Evolutionary conservation across 441 rosid species (phyloP), one percentile per base, ranked within the genome.

Genomic region (Eutrema salsugineum): DNA sequence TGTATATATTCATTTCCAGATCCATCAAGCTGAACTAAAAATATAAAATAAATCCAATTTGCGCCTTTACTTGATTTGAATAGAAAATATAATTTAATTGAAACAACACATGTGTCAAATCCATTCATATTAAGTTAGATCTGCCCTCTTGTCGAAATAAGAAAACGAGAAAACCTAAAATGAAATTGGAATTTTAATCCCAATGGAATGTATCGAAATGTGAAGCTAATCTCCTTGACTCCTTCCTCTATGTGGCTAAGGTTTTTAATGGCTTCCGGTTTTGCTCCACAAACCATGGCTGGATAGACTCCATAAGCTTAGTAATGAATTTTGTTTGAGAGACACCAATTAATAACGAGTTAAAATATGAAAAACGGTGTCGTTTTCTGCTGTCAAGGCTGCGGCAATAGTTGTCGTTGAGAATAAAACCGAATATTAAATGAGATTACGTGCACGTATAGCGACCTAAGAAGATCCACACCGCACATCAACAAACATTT

Each of bases 381-480:
- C 72, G 71, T 65, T 73, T 72, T 44, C 58, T 64, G 58, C 50
- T 55, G 71, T 58, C 65, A 64, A 50, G 38, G 71, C 46, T 66
- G 54, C 60, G 28, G 38, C 72, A 58, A 66, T 22, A 30, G 24
- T 22, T 73, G 72, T 57, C 47, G 54, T 48, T 39, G 72, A 73
- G 57, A 57, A 17, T 19, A 48, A 48, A 69, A 47, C 35, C 48
- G 42, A 72, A 72, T 44, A 35, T 24, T 30, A 50, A 49, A 66
- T 11, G 22, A 58, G 39, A 47, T 72, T 55, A 67, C 78, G 63
- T 74, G 78, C 73, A 74, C 48, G 68, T 67, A 74, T 66, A 50
- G 62, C 68, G 47, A 75, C 62, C 54, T 30, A 39, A 63, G 12
- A 61, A 64, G 63, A 59, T 74, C 77, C 46, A 73, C 78, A 73